phyloP scores from a whole-genome alignment of 176 grass and related monocot species.

The Paspalum notatum region DNA sequence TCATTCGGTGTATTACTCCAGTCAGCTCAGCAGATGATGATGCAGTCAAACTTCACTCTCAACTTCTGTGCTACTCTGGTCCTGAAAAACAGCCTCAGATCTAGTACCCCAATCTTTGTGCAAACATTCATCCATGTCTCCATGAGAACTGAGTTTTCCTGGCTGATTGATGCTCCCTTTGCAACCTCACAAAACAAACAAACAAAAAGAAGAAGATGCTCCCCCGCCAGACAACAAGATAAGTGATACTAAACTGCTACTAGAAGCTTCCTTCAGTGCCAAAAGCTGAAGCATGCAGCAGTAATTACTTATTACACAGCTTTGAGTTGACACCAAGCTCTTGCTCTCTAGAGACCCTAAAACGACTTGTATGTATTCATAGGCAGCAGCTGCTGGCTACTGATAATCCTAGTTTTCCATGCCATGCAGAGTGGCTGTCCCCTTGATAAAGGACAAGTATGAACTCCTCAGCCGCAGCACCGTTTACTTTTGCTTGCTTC shows the following conservation, averaged over 20 bases:
- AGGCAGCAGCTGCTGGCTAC: slow-evolving; percentile 31
- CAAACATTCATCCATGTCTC: slow-evolving; percentile 25
- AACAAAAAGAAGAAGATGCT: slow-evolving; percentile 3
- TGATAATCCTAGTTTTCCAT: slow-evolving; percentile 53
- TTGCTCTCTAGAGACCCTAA: slow-evolving; percentile 49
- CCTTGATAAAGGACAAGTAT: slow-evolving; percentile 53
- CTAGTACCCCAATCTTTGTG: not conserved
- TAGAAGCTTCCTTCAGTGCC: slow-evolving; percentile 9
- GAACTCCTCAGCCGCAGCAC: slow-evolving; percentile 46
- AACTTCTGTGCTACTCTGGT: slow-evolving; percentile 8
- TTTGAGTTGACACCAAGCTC: slow-evolving; percentile 44
- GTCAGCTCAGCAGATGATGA: not conserved
- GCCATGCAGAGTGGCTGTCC: slow-evolving; percentile 38
- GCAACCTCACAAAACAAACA: too few relatives aligned
- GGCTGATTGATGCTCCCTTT: not conserved
- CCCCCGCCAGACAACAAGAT: not conserved
- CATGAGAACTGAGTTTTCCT: not conserved
- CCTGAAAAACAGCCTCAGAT: slow-evolving; percentile 1
- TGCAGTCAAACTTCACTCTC: slow-evolving; percentile 27
- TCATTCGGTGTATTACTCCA: not conserved
- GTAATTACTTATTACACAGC: not conserved
- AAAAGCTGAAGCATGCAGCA: slow-evolving; percentile 19
- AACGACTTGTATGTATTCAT: slow-evolving; percentile 44
- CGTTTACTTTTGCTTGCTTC: slow-evolving; percentile 41
- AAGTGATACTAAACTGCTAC: not conserved